Conservation (phyloP, 176 grass and related monocot genomes). For the Musa beccarii region DNA sequence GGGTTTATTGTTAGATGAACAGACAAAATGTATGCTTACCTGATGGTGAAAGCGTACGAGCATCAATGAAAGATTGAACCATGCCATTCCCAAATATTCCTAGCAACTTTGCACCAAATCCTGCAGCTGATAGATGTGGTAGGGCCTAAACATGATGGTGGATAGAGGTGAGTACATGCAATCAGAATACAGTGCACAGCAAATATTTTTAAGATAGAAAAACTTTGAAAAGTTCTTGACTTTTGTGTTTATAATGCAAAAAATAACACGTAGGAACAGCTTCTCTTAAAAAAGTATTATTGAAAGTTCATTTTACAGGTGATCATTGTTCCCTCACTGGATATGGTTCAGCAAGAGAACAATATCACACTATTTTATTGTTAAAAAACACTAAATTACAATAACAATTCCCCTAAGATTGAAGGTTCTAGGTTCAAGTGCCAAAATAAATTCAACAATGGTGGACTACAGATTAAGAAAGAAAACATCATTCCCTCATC, state of each 20-base stretch:
- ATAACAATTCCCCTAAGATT: background rate
- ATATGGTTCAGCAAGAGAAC: too few species aligned
- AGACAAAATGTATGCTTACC: constrained; percentile 32
- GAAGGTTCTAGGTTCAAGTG: background rate
- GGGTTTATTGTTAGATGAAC: constrained; percentile 8
- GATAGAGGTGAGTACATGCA: constrained; percentile 18
- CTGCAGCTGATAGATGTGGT: constrained; percentile 91
- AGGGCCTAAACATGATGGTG: constrained; percentile 70
- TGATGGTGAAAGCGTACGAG: constrained; percentile 74
- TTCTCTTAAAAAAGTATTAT: background rate
- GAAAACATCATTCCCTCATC: too few species aligned
- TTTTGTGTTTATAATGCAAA: background rate
- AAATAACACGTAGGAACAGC: background rate
- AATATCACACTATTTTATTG: too few species aligned
- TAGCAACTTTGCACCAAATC: constrained; percentile 80
- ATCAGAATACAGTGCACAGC: background rate
- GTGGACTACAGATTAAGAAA: too few species aligned
- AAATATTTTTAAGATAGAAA: background rate
- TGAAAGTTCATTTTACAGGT: background rate
- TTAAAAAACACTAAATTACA: too few species aligned
- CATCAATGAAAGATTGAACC: constrained; percentile 90
- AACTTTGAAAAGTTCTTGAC: background rate
- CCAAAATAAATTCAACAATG: background rate
- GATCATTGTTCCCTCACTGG: too few species aligned
- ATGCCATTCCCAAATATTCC: constrained; percentile 93